Conservation (phyloP, 2,329 filamentous ascomycete genomes). For the Ophiocordyceps camponoti-floridani region DNA sequence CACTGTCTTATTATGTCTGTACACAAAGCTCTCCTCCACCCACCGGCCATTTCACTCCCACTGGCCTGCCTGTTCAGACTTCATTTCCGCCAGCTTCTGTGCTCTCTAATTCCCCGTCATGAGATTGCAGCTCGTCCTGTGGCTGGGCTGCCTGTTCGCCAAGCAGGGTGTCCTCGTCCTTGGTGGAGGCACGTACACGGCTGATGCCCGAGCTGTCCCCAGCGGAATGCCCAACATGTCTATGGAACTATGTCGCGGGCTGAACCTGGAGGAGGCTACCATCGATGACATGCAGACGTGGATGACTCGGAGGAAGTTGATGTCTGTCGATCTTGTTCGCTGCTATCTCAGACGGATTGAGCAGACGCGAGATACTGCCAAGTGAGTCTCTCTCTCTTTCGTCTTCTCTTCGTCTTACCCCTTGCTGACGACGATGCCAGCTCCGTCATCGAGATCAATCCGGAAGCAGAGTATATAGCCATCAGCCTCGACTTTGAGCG, state of each 20-base stretch:
- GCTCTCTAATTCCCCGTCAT: background rate
- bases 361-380: conserved; percentile 47
- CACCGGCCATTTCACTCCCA: background rate
- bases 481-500: conserved; percentile 42
- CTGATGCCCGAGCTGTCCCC: background rate
- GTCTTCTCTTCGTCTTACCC: no score
- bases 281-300: conserved; percentile 48
- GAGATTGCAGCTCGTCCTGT: background rate
- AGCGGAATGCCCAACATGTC: background rate
- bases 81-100: background rate
- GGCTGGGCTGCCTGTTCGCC: background rate
- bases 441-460: conserved; percentile 48
- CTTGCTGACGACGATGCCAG: conserved; percentile 12
- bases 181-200: background rate
- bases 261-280: conserved; percentile 44
- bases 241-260: background rate
- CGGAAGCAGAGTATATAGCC: conserved; percentile 47
- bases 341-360: conserved; percentile 44
- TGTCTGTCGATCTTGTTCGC: conserved; percentile 35
- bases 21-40: background rate
- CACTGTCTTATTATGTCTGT: no score
- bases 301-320: conserved; percentile 35
- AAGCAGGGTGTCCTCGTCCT: background rate
- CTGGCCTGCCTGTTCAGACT: background rate
- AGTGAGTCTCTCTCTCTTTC: conserved; percentile 19